Conservation (phyloP, 139 green algal species). For the Pseudopediastrum boryanum region DNA sequence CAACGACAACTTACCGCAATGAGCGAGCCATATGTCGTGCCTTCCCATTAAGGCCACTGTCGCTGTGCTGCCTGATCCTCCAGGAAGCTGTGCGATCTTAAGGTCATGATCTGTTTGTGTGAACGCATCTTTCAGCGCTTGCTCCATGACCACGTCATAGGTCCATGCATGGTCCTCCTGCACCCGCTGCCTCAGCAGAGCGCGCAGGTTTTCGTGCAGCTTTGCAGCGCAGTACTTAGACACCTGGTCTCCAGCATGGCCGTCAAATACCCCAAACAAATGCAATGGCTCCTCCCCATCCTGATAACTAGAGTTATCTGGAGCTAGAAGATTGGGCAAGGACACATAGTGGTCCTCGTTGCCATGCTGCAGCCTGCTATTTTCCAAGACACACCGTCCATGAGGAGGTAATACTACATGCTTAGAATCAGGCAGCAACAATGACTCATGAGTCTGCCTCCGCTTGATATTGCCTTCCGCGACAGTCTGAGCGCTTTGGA, state of each 20-base stretch:
- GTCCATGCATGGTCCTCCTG: neutral
- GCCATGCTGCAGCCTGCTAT: neutral
- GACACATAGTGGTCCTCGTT: neutral
- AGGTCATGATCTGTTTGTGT: slow-evolving; percentile 23
- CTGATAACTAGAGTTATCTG: neutral
- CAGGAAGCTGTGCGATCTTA: neutral
- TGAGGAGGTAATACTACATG: neutral
- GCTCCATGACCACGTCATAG: slow-evolving; percentile 29
- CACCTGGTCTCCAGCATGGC: slow-evolving; percentile 46
- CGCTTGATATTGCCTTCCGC: too few species aligned
- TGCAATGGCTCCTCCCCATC: slow-evolving; percentile 27
- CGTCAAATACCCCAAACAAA: slow-evolving; percentile 60
- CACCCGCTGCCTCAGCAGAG: neutral
- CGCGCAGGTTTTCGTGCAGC: neutral
- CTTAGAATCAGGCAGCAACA: neutral
- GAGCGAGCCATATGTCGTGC: neutral
- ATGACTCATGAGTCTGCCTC: neutral
- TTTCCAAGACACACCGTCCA: neutral
- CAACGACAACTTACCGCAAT: neutral
- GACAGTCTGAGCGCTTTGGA: too few species aligned
- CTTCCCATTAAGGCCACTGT: slow-evolving; percentile 4
- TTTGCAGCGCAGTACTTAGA: neutral
- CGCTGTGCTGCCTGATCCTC: slow-evolving; percentile 6
- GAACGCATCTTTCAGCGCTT: slow-evolving; percentile 43
- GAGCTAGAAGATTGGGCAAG: too few species aligned